Conservation (phyloP, 192 early-diverging fungal genomes). For the Podila minutissima region DNA sequence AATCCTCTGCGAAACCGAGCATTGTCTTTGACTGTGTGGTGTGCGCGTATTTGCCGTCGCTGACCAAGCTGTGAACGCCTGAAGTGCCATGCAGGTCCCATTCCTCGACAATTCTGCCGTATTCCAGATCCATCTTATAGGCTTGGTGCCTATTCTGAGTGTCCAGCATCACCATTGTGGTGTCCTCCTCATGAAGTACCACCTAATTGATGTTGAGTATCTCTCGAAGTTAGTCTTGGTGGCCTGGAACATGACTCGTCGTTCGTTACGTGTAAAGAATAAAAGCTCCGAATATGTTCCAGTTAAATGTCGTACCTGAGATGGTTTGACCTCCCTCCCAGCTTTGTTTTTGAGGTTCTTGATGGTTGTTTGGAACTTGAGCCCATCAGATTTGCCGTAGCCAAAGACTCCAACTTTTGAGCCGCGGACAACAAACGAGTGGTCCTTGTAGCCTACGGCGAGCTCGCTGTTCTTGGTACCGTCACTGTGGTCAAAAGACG, state of each 20-base stretch:
- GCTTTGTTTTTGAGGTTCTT: conserved; percentile 71
- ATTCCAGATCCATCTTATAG: conserved; percentile 92
- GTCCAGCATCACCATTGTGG: conserved; percentile 80
- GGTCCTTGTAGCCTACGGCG: conserved; percentile 85
- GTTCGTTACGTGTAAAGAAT: too few species aligned
- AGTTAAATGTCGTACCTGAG: conserved; percentile 62
- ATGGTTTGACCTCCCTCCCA: conserved; percentile 73
- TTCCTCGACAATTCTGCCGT: conserved; percentile 93
- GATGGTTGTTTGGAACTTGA: conserved; percentile 86
- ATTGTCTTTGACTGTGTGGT: conserved; percentile 78
- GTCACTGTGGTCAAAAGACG: conserved; percentile 13
- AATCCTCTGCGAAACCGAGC: conserved; percentile 83
- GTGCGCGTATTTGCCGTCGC: conserved; percentile 82
- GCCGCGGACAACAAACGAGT: conserved; percentile 94
- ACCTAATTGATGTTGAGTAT: too few species aligned
- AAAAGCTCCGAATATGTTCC: too few species aligned
- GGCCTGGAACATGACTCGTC: too few species aligned
- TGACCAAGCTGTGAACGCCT: conserved; percentile 70
- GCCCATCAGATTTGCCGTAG: conserved; percentile 74
- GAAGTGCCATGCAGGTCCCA: conserved; percentile 87
- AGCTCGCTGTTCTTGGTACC: conserved; percentile 78
- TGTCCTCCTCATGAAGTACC: conserved; percentile 78
- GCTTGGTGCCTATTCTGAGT: conserved; percentile 72
- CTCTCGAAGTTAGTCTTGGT: too few species aligned
- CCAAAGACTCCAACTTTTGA: conserved; percentile 91